phyloP scores from a whole-genome alignment of 129 eudicot species.

The Ambrosia artemisiifolia region DNA sequence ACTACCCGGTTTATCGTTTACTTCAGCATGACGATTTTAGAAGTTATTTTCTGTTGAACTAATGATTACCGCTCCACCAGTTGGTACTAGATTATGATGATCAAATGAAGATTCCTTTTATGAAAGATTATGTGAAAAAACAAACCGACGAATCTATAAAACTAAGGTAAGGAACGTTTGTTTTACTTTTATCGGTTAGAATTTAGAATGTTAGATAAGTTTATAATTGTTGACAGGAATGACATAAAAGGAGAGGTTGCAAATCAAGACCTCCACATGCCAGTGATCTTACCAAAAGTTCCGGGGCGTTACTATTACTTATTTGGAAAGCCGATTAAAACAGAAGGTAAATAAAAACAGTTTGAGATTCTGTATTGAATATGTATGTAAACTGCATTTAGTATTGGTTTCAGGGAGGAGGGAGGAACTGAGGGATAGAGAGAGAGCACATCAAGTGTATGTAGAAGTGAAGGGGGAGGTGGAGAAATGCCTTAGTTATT shows the following conservation, averaged over 20 bases:
- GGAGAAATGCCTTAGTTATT: conserved; percentile 48
- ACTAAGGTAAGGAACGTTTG: conserved; percentile 41
- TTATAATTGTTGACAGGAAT: conserved; percentile 28
- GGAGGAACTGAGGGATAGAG: conserved; percentile 50
- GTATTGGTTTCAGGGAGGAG: conserved; percentile 35
- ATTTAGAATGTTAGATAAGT: neutral
- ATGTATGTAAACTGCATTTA: neutral
- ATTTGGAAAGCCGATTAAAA: conserved; percentile 60
- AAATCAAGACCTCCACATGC: conserved; percentile 54
- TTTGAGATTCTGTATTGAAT: neutral
- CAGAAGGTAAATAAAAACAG: conserved; percentile 36
- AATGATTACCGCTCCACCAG: conserved; percentile 30
- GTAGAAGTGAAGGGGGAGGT: conserved; percentile 53
- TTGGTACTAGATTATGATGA: conserved; percentile 67
- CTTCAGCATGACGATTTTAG: neutral
- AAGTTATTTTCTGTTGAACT: neutral
- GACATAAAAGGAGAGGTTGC: conserved; percentile 49
- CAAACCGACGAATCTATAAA: conserved; percentile 39
- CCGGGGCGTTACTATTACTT: conserved; percentile 61
- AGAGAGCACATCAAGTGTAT: conserved; percentile 51
- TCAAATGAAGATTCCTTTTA: conserved; percentile 62
- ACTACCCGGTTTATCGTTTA: neutral
- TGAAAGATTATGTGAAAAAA: conserved; percentile 40
- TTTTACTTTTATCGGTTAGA: no score
- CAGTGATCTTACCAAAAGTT: conserved; percentile 51